A percentile compares a stretch with the other conserved stretches of the same genome.
These are phyloP conservation scores for Furcasterigmium furcatum DNA, from an alignment of 2,329 filamentous ascomycete species.

Conservation along the genomic window DNA sequence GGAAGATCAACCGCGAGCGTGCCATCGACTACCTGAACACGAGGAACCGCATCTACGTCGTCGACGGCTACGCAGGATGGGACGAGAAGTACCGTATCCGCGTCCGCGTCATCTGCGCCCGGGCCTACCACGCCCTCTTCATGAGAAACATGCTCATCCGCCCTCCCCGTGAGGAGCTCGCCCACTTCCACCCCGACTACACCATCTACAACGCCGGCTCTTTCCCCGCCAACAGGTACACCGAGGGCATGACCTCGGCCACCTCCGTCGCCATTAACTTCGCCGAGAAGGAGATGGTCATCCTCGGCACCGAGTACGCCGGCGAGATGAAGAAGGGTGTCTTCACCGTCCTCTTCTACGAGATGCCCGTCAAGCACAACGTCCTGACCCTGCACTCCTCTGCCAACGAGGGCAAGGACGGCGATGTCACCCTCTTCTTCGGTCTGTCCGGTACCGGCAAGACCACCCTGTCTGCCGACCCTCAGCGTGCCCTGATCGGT, in stretches of 20 bases:
- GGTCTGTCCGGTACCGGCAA: conserved; percentile 98
- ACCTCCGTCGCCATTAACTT: conserved; percentile 99
- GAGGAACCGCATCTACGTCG: conserved; percentile 95
- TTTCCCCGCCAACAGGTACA: conserved; percentile 98
- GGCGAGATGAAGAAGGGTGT: conserved; percentile 98
- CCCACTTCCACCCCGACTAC: conserved; percentile 98
- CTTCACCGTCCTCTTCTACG: conserved; percentile 99
- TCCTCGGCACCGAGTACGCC: conserved; percentile 97
- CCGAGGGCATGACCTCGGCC: conserved; percentile 96
- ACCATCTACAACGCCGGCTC: conserved; percentile 99
- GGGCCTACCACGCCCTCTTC: conserved; percentile 98
- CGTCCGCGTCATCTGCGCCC: conserved; percentile 96
- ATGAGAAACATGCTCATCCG: conserved; percentile 99
- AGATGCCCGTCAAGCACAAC: conserved; percentile 99
- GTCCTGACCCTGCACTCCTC: conserved; percentile 98
- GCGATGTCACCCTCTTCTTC: conserved; percentile 99
- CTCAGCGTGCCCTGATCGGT: conserved; percentile 92
- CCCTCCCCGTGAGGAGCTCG: conserved; percentile 83
- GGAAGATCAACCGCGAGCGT: conserved; percentile 99
- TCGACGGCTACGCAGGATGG: conserved; percentile 97
- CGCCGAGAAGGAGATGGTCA: conserved; percentile 99
- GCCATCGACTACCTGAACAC: conserved; percentile 99
- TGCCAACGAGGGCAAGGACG: conserved; percentile 91
- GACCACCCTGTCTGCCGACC: conserved; percentile 96
- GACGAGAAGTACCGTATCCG: conserved; percentile 97